Conservation (phyloP, 768 basidiomycete genomes). For the Serendipita sp. region DNA sequence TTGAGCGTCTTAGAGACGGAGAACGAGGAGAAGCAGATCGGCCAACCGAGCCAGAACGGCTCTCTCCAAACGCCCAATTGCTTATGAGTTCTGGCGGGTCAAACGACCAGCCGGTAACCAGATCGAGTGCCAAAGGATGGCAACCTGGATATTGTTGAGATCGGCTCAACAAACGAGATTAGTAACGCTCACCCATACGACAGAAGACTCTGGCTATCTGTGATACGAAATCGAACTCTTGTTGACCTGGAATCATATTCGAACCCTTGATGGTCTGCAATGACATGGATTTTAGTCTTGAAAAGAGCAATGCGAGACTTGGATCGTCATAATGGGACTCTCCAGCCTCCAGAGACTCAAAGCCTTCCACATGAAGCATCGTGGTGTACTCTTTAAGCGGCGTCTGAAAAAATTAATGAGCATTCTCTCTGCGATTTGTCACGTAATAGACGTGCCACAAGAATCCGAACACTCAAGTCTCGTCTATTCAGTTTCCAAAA, state of each 20-base stretch:
- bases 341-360: constrained; percentile 47
- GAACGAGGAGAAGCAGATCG: constrained; percentile 32
- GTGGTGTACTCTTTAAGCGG: constrained; percentile 59
- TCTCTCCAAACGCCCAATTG: constrained; percentile 6
- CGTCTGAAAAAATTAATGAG: constrained; percentile 16
- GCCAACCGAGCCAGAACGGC: constrained; percentile 11
- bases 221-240: constrained; percentile 89
- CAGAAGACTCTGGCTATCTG: constrained; percentile 90
- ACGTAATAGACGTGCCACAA: constrained; percentile 43
- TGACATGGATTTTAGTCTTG: constrained; percentile 76
- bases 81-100: constrained; percentile 44
- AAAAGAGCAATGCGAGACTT: constrained; percentile 77
- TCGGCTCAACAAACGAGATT: neutral
- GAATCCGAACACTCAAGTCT: constrained; percentile 77
- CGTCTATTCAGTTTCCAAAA: constrained; percentile 85
- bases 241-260: constrained; percentile 70
- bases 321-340: constrained; percentile 90
- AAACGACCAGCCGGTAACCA: constrained; percentile 85
- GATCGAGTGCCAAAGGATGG: constrained; percentile 77
- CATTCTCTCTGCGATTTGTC: neutral
- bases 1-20: constrained; percentile 11
- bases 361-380: constrained; percentile 25
- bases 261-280: constrained; percentile 87
- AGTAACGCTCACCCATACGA: constrained; percentile 59
- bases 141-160: constrained; percentile 42